Evolutionary conservation across 257 asterid species (phyloP).

Genomic region (Nicotiana obtusifolia): DNA sequence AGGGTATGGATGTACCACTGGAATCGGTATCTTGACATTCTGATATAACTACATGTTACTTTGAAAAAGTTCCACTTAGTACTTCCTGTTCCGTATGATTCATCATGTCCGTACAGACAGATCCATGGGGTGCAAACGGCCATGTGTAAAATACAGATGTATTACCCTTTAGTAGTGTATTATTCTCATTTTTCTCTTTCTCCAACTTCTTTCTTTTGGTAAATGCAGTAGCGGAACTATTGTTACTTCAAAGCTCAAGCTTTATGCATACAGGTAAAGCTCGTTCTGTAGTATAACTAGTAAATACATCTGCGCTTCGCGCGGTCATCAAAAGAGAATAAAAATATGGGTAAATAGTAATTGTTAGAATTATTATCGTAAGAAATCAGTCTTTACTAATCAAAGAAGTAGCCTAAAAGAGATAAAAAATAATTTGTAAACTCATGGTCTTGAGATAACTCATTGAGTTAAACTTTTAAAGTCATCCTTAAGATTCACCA

Average conservation of each 20-base stretch:
- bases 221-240: not conserved
- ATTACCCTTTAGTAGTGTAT: not conserved
- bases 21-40: not conserved
- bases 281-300: too few relatives aligned
- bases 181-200: not conserved
- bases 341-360: too few relatives aligned
- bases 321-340: too few relatives aligned
- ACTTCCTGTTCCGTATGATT: not conserved
- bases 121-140: not conserved
- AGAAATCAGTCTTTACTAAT: too few relatives aligned
- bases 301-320: too few relatives aligned
- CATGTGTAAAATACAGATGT: not conserved
- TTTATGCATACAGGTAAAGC: not conserved
- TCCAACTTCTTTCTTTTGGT: not conserved
- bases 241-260: not conserved
- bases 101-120: not conserved
- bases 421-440: too few relatives aligned
- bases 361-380: too few relatives aligned
- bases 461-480: too few relatives aligned
- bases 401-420: too few relatives aligned
- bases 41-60: not conserved
- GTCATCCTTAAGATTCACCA: too few relatives aligned
- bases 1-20: not conserved
- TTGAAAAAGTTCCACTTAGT: not conserved
- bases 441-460: too few relatives aligned